Conservation (phyloP, 2,329 filamentous ascomycete genomes). For the Pleomassaria siparia region DNA sequence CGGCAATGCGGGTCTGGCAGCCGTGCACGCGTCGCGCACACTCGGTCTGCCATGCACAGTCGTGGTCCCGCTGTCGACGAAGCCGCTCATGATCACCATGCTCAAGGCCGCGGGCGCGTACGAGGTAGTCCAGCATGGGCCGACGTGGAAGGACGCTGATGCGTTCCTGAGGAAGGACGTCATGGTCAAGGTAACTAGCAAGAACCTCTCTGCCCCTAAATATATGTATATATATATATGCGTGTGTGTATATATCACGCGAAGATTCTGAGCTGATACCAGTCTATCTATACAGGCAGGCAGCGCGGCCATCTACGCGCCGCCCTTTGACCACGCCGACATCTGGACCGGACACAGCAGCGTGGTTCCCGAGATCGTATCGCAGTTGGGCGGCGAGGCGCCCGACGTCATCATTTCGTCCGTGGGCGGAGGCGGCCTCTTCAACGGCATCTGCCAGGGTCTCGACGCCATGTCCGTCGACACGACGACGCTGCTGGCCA, state of each 20-base stretch:
- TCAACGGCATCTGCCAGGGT: conserved; percentile 74
- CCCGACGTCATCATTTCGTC: conserved; percentile 74
- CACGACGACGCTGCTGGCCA: conserved; percentile 60
- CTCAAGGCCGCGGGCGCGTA: conserved; percentile 67
- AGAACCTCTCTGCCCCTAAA: no score
- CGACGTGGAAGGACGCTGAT: conserved; percentile 70
- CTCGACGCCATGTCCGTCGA: conserved; percentile 53
- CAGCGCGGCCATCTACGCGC: conserved; percentile 59
- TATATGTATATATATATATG: no score
- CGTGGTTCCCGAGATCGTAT: conserved; percentile 56
- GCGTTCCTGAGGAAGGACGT: conserved; percentile 62
- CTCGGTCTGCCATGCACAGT: conserved; percentile 71
- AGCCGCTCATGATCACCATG: conserved; percentile 70
- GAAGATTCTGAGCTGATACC: neutral
- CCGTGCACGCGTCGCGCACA: conserved; percentile 68
- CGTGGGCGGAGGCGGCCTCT: conserved; percentile 78
- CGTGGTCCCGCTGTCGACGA: conserved; percentile 68
- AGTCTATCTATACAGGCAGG: conserved; percentile 33
- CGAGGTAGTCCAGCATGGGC: conserved; percentile 68
- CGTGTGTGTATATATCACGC: conserved; percentile 40
- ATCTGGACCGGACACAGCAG: conserved; percentile 68
- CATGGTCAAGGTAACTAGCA: conserved; percentile 44
- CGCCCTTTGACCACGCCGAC: conserved; percentile 68
- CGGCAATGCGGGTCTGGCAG: conserved; percentile 83
- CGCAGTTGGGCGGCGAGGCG: conserved; percentile 46